Evolutionary conservation across 306 rosid genomes (phyloP).

Genomic region (Vigna unguiculata): DNA sequence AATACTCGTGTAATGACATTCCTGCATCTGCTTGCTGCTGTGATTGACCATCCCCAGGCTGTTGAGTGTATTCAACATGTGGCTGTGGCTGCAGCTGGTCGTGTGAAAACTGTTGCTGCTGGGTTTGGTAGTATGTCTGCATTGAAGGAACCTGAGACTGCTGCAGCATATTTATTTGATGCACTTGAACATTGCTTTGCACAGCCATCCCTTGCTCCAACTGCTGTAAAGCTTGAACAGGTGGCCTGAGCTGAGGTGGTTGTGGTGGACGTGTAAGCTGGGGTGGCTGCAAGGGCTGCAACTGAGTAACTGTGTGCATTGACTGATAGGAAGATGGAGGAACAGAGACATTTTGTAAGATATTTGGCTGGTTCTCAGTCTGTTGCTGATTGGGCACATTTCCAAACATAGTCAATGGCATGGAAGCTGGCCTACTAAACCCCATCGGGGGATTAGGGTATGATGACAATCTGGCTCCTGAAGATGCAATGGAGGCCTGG

Average conservation of each 20-base stretch:
- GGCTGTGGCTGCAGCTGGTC: slow-evolving; percentile 66
- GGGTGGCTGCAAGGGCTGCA: slow-evolving; percentile 98
- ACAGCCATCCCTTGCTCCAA: slow-evolving; percentile 69
- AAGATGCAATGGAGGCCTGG: slow-evolving; percentile 58
- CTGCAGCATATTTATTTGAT: slow-evolving; percentile 73
- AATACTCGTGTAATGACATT: slow-evolving; percentile 86
- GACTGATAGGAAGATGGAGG: slow-evolving; percentile 71
- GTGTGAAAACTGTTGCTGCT: slow-evolving; percentile 40
- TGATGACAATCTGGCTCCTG: slow-evolving; percentile 69
- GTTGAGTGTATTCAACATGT: slow-evolving; percentile 69
- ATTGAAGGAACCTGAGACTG: slow-evolving; percentile 78
- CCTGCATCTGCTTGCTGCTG: slow-evolving; percentile 76
- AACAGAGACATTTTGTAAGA: slow-evolving; percentile 64
- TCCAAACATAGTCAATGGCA: slow-evolving; percentile 63
- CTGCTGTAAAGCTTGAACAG: slow-evolving; percentile 76
- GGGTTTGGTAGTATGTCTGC: slow-evolving; percentile 71
- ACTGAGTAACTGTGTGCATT: slow-evolving; percentile 73
- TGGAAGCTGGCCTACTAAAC: slow-evolving; percentile 69
- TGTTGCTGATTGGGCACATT: slow-evolving; percentile 74
- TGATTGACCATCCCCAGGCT: slow-evolving; percentile 53
- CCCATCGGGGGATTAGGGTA: slow-evolving; percentile 63
- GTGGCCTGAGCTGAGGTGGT: slow-evolving; percentile 95
- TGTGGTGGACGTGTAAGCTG: slow-evolving; percentile 96
- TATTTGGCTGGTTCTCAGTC: slow-evolving; percentile 64
- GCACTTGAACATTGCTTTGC: slow-evolving; percentile 68